Evolutionary conservation across 2,329 filamentous ascomycete species (phyloP), one percentile per base, ranked within the genome.

Genomic region (Fusarium heterosporum): DNA sequence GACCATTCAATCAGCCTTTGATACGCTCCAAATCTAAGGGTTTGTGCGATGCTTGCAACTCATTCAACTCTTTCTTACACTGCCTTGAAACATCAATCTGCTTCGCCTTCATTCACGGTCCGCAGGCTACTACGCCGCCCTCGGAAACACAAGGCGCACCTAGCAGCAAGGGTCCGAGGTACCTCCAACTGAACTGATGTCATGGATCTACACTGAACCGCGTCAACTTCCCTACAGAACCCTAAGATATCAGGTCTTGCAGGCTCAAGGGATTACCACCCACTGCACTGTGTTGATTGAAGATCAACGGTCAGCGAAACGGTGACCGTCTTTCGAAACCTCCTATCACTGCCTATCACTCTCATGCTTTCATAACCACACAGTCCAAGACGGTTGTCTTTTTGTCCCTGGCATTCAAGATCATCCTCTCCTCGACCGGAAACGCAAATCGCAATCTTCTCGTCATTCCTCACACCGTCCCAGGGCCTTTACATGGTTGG

Each of bases 181-280:
- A 54, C 46, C 64, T 61, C 65, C 63, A 63, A 67, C 61, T 65
- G 54, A 61, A 64, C 66, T 76, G 74, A 76, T 76, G 74, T 76
- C 73, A 76, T 75, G 72, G 74, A 76, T 76, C 74, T 74, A 60
- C 74, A 68, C 25, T 41, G 38, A 59, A 61, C 60, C 55, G 65
- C 57, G 59, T 66, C 53, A 41, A 70, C 57, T 46, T 63, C 51
- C 43, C 32, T 58, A 36, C 59, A 45, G 28, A 28, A 14, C 45
- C 36, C 39, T 55, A 16, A 45, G 47, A 52, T 25, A 38, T 36
- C 38, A 55, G 64, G 55, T 40, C 54, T 54, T 34, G 28, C 51
- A 47, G 40, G 53, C 42, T 49, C 42, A 57, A 55, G 48, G 40
- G 38, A 22, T 40, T 45, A 53, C 32, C 40, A 46, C 30, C 48